These are phyloP conservation scores for Lactarius psammicola DNA, from an alignment of 768 basidiomycete species.

Conservation along the genomic window DNA sequence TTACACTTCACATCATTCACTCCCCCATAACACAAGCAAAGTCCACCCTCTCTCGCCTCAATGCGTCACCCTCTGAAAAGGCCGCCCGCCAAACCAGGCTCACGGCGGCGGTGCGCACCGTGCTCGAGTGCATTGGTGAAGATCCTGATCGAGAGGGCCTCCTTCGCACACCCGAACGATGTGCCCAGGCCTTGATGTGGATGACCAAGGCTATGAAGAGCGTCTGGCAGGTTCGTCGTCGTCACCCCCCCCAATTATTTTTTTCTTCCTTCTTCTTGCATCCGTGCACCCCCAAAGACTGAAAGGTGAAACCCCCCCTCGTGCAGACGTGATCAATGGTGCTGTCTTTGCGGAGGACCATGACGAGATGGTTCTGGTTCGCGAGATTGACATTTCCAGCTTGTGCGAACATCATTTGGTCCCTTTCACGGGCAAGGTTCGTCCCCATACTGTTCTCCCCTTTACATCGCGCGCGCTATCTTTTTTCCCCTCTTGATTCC, in stretches of 20 bases:
- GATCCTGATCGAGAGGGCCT: conserved; percentile 96
- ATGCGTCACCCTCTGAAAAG: conserved; percentile 73
- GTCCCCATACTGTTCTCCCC: conserved; percentile 32
- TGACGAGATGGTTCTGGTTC: conserved; percentile 98
- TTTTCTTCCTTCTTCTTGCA: conserved; percentile 18
- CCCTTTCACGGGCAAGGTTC: conserved; percentile 94
- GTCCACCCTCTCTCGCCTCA: conserved; percentile 80
- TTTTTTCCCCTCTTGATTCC: conserved; percentile 13
- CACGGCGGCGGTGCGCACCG: conserved; percentile 79
- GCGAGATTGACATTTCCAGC: conserved; percentile 95
- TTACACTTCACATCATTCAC: conserved; percentile 27
- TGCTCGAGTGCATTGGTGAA: conserved; percentile 97
- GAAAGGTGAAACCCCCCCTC: conserved; percentile 12
- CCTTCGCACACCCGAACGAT: conserved; percentile 87
- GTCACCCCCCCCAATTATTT: conserved; percentile 14
- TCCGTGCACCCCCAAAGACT: conserved; percentile 3
- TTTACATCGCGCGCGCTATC: conserved; percentile 1
- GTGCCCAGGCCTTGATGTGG: conserved; percentile 96
- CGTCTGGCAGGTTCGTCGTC: conserved; percentile 66
- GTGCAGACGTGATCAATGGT: conserved; percentile 93
- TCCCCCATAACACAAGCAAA: conserved; percentile 56
- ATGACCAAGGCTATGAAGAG: conserved; percentile 99
- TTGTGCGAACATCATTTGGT: conserved; percentile 98
- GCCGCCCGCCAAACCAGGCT: conserved; percentile 72
- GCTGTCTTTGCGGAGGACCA: conserved; percentile 98